Base-by-base conservation (phyloP, 257 asterid genomes). In the Nicotiana benthamiana region DNA sequence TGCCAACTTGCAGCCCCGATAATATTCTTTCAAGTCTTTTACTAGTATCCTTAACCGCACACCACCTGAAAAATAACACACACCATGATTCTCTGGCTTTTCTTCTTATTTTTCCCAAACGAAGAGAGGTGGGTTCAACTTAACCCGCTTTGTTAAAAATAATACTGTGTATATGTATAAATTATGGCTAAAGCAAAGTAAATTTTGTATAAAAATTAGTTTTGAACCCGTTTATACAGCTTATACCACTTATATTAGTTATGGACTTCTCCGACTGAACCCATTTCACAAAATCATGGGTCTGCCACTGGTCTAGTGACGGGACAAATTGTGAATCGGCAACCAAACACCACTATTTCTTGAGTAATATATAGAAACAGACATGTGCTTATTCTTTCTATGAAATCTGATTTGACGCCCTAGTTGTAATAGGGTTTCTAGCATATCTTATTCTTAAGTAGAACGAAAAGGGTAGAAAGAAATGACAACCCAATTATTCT, bases 31-130 rank as follows among this genome's bases (percentile, higher is more conserved):
- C 0, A 3, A 2, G 6, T n/a, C 24, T 40, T 40, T 36, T 16
- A 20, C 52, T 9, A 2, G 79, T 40, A 63, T 81, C 83, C 82
- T 81, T 83, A 46, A 74, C 74, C 64, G 2, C 24, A 74, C 17
- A 51, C 16, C 56, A 51, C 56, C 56, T 51, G 17, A 51, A 51
- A 51, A 51, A 51, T 12, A 48, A 51, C 56, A 48, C 17, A 13
- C 56, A 51, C 56, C 5, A 51, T 51, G 17, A 11, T 51, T 51
- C 56, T 51, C 4, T 11, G 18, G 56, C 17, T 51, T 15, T 12
- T 4, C 56, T 13, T 48, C 4, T 48, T 12, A 17, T 15, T 51
- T 51, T 51, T 51, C 17, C 15, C 56, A 12, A n/a, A n/a, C n/a
- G n/a, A n/a, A n/a, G n/a, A n/a, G n/a, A n/a, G n/a, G n/a, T n/a